These are phyloP conservation scores for Silene uniflora DNA, from an alignment of 148 eudicot species.

Conservation along the genomic window DNA sequence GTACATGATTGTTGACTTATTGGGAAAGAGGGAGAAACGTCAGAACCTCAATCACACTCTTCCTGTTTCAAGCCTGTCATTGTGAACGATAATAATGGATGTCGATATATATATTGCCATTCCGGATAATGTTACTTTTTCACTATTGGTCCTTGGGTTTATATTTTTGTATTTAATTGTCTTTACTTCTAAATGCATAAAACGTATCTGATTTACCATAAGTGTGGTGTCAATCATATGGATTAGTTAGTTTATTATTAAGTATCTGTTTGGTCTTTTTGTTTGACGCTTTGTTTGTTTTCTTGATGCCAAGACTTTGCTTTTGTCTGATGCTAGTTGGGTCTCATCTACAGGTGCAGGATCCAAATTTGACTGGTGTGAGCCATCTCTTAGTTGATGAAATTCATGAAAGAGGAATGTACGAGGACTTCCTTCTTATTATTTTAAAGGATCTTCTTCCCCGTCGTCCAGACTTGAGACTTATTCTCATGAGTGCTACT, in stretches of 20 bases:
- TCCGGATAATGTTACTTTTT: neutral
- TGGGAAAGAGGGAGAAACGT: neutral
- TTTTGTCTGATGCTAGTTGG: slow-evolving; percentile 1
- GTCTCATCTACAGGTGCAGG: slow-evolving; percentile 58
- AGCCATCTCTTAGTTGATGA: slow-evolving; percentile 97
- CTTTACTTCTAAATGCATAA: neutral
- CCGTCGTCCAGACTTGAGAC: slow-evolving; percentile 80
- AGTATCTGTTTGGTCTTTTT: neutral
- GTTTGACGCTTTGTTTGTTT: neutral
- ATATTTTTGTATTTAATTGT: neutral
- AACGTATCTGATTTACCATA: neutral
- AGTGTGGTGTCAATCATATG: neutral
- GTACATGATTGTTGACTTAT: neutral
- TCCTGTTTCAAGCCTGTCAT: neutral
- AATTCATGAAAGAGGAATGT: slow-evolving; percentile 99
- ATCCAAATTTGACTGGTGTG: slow-evolving; percentile 75
- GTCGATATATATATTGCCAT: neutral
- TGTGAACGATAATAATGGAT: slow-evolving; percentile 1
- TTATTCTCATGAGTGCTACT: slow-evolving; percentile 96
- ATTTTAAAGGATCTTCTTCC: slow-evolving; percentile 88
- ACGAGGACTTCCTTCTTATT: slow-evolving; percentile 90
- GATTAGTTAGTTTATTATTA: neutral
- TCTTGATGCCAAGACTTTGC: neutral
- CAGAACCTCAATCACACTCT: neutral
- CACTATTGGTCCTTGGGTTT: neutral